These are phyloP conservation scores for Aureobasidium musti DNA, from an alignment of 2,329 filamentous ascomycete genomes.

Conservation along the genomic window DNA sequence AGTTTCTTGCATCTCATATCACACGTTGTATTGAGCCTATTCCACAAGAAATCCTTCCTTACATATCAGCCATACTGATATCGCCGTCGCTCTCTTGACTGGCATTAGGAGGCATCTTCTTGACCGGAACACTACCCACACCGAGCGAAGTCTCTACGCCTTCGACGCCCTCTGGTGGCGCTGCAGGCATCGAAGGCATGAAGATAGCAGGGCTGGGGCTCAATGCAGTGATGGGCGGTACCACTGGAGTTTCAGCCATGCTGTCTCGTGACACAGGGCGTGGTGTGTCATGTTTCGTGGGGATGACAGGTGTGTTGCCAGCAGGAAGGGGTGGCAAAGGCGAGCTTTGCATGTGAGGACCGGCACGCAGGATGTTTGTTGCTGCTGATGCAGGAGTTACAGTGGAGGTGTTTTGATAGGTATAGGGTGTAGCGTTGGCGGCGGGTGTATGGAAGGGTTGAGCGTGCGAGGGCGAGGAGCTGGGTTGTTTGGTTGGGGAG, in stretches of 20 bases:
- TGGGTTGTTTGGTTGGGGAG: slow-evolving; percentile 38
- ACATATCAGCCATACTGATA: slow-evolving; percentile 18
- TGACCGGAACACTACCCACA: slow-evolving; percentile 37
- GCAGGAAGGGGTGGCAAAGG: slow-evolving; percentile 23
- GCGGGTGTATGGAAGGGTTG: slow-evolving; percentile 16
- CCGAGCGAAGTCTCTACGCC: slow-evolving; percentile 34
- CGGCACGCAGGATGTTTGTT: slow-evolving; percentile 26
- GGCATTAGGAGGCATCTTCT: slow-evolving; percentile 34
- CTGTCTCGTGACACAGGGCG: slow-evolving; percentile 27
- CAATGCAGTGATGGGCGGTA: slow-evolving; percentile 36
- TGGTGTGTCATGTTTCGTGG: slow-evolving; percentile 30
- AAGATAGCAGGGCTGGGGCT: slow-evolving; percentile 34
- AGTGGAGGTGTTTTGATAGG: slow-evolving; percentile 5
- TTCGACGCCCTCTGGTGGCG: slow-evolving; percentile 29
- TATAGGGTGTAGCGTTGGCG: slow-evolving; percentile 15
- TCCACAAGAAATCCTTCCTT: neutral
- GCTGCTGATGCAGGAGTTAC: slow-evolving; percentile 31
- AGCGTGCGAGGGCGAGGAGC: slow-evolving; percentile 35
- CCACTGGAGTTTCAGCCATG: slow-evolving; percentile 34
- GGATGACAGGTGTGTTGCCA: slow-evolving; percentile 25
- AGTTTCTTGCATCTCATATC: neutral
- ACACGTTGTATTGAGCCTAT: neutral
- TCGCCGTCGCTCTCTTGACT: slow-evolving; percentile 17
- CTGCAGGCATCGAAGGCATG: neutral
- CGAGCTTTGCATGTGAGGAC: slow-evolving; percentile 19